Evolutionary conservation across 1,284 basidiomycete species (phyloP).

Genomic region (Dichomitus squalens): DNA sequence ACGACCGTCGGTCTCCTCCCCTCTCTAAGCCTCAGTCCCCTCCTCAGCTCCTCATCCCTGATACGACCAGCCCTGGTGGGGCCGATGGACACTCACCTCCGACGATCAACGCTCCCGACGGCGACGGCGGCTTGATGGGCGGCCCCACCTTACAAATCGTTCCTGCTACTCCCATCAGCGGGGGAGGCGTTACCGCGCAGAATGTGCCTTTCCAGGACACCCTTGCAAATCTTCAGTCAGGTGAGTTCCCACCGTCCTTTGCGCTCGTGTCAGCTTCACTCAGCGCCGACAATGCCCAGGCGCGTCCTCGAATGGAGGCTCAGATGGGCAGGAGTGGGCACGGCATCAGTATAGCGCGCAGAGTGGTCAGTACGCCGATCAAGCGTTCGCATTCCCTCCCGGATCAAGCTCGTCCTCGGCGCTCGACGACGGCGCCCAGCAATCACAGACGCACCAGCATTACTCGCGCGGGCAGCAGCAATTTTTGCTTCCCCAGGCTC

Average conservation of each 20-base stretch:
- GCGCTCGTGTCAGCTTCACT: background rate
- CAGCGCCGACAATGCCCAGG: constrained; percentile 7
- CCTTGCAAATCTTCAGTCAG: constrained; percentile 45
- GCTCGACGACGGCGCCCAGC: constrained; percentile 24
- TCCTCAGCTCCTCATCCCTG: constrained; percentile 69
- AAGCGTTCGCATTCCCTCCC: constrained; percentile 30
- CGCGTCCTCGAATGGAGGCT: constrained; percentile 10
- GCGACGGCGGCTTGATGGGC: constrained; percentile 50
- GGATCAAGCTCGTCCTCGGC: constrained; percentile 28
- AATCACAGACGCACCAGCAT: constrained; percentile 21
- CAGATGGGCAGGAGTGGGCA: constrained; percentile 18
- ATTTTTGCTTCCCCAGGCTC: constrained; percentile 37
- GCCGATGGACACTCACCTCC: constrained; percentile 41
- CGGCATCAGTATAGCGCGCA: constrained; percentile 18
- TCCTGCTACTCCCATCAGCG: constrained; percentile 77
- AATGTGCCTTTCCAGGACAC: constrained; percentile 52
- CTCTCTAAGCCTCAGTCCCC: constrained; percentile 63
- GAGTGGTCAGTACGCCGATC: constrained; percentile 31
- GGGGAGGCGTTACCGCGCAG: constrained; percentile 50
- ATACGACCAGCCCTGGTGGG: constrained; percentile 37
- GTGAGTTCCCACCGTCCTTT: constrained; percentile 33
- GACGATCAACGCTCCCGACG: constrained; percentile 68
- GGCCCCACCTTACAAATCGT: constrained; percentile 74
- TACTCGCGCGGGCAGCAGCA: constrained; percentile 26
- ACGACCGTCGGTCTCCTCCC: constrained; percentile 45